phyloP scores from a whole-genome alignment of 345 rosid genomes.

The Brassica cretica region DNA sequence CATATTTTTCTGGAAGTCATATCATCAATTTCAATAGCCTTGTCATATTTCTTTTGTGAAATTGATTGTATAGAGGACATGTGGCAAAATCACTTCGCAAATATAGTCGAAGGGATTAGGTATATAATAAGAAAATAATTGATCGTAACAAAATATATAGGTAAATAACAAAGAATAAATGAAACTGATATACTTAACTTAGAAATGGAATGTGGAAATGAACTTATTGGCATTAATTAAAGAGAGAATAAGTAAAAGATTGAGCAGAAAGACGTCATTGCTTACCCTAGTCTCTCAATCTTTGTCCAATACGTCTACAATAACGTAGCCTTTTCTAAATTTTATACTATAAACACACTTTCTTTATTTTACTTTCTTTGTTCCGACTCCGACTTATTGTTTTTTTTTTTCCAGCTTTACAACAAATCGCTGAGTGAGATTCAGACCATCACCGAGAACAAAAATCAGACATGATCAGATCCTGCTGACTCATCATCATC shows the following conservation, averaged over 20 bases:
- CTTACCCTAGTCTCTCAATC: constrained; percentile 39
- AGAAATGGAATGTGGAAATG: constrained; percentile 9
- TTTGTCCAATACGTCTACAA: neutral
- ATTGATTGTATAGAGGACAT: no score
- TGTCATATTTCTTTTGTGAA: no score
- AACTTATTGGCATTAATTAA: constrained; percentile 20
- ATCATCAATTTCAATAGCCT: no score
- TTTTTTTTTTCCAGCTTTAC: constrained; percentile 47
- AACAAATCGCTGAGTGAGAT: constrained; percentile 52
- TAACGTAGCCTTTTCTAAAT: neutral
- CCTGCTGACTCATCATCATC: constrained; percentile 17
- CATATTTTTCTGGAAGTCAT: no score
- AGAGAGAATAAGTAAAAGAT: constrained; percentile 9
- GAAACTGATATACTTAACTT: neutral
- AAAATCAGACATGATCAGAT: constrained; percentile 47
- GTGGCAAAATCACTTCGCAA: no score
- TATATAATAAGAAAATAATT: neutral
- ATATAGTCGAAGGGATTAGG: neutral
- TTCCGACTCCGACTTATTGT: neutral
- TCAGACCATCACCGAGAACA: neutral
- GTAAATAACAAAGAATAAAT: neutral
- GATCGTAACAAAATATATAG: neutral
- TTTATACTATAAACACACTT: constrained; percentile 7
- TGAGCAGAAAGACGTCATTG: constrained; percentile 38
- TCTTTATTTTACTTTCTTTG: constrained; percentile 23